A percentile compares a stretch with the other conserved stretches of the same genome.
Conservation (phyloP, 306 rosid genomes). For the Cucurbita pepo region DNA sequence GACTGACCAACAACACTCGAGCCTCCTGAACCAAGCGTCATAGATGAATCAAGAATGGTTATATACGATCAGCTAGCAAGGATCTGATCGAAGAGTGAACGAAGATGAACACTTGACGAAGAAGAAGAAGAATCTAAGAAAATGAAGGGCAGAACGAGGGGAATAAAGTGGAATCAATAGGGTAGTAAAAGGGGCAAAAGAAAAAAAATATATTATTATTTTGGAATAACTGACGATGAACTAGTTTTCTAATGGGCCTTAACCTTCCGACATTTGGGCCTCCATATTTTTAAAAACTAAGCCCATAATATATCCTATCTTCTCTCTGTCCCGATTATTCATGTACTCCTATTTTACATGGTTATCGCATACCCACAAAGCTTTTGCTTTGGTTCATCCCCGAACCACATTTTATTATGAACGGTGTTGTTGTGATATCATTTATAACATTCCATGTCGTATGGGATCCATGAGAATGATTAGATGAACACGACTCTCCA, state of each 20-base stretch:
- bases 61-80: conserved; percentile 1
- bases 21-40: conserved; percentile 99
- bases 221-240: background rate
- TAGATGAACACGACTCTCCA: too few relatives aligned
- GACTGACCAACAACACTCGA: conserved; percentile 94
- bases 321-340: too few relatives aligned
- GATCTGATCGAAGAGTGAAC: conserved; percentile 49
- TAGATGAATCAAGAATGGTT: conserved; percentile 20
- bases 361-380: too few relatives aligned
- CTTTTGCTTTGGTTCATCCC: too few relatives aligned
- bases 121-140: conserved; percentile 5
- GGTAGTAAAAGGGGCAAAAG: background rate
- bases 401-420: too few relatives aligned
- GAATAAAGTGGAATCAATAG: conserved; percentile 11
- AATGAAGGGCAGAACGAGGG: background rate
- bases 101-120: background rate
- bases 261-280: background rate
- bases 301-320: background rate
- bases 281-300: background rate
- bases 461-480: too few relatives aligned
- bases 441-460: too few relatives aligned
- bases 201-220: background rate
- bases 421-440: too few relatives aligned
- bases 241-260: background rate
- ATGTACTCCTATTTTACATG: too few relatives aligned